phyloP scores from a whole-genome alignment of 148 eudicot genomes.

The Selenicereus undatus region DNA sequence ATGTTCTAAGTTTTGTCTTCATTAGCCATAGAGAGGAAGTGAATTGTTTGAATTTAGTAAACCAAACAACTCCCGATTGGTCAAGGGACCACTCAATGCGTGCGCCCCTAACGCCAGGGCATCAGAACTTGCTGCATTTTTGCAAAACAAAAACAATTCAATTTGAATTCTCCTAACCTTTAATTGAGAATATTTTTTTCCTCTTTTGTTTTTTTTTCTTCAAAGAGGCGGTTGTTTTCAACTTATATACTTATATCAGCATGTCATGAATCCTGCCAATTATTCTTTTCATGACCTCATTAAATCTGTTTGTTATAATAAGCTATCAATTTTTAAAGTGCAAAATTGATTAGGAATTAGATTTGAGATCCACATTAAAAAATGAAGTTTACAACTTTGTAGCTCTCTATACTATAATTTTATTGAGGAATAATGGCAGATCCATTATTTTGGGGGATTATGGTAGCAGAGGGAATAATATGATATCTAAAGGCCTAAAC shows the following conservation, averaged over 20 bases:
- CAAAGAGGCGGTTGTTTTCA: not conserved
- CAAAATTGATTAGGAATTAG: not conserved
- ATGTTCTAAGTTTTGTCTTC: slow-evolving; percentile 27
- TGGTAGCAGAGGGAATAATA: not conserved
- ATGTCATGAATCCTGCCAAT: not conserved
- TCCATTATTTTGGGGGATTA: too few relatives aligned
- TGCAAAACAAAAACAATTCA: not conserved
- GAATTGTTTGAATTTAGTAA: not conserved
- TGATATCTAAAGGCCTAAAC: not conserved
- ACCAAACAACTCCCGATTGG: not conserved
- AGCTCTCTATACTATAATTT: too few relatives aligned
- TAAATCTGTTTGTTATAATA: not conserved
- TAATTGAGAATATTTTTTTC: too few relatives aligned
- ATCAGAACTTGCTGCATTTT: not conserved
- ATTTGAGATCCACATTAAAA: too few relatives aligned
- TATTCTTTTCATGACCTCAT: too few relatives aligned
- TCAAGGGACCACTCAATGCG: slow-evolving; percentile 19
- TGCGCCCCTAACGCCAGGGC: not conserved
- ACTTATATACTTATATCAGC: not conserved
- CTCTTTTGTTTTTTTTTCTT: too few relatives aligned
- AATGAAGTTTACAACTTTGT: too few relatives aligned
- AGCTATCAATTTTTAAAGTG: not conserved
- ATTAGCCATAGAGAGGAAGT: not conserved
- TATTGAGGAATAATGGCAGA: too few relatives aligned
- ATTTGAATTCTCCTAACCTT: not conserved